phyloP scores from a whole-genome alignment of 306 rosid genomes.

The Canavalia ensiformis region DNA sequence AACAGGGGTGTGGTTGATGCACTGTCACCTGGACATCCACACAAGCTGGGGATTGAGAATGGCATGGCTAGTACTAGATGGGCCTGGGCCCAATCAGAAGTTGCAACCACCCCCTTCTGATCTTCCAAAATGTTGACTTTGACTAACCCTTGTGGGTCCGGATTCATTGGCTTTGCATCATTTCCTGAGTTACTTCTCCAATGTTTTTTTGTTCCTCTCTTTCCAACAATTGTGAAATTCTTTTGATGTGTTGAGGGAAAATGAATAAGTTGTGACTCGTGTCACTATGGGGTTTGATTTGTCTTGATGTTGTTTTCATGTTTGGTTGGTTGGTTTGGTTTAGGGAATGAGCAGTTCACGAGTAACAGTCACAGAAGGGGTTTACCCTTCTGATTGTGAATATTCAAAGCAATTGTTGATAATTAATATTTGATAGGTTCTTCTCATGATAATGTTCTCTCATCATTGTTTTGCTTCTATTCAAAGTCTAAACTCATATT shows the following conservation, averaged over 20 bases:
- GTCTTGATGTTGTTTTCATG: constrained; percentile 48
- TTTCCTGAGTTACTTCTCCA: neutral
- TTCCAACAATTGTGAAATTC: constrained; percentile 28
- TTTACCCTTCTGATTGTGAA: constrained; percentile 32
- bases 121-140: constrained; percentile 80
- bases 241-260: constrained; percentile 47
- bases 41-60: constrained; percentile 94
- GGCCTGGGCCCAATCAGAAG: constrained; percentile 72
- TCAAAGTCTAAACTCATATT: constrained; percentile 45
- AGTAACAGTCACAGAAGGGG: constrained; percentile 40
- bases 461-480: constrained; percentile 47
- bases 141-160: constrained; percentile 40
- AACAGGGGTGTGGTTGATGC: constrained; percentile 94
- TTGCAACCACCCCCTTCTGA: constrained; percentile 84
- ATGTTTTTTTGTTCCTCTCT: constrained; percentile 14
- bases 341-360: constrained; percentile 44
- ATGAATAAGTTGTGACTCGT: constrained; percentile 38
- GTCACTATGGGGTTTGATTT: constrained; percentile 33
- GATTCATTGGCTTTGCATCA: constrained; percentile 4
- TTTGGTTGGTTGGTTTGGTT: constrained; percentile 47
- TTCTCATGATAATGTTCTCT: neutral
- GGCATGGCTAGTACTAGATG: constrained; percentile 86
- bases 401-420: constrained; percentile 28
- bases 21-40: constrained; percentile 86
- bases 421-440: constrained; percentile 17